Base-by-base conservation (phyloP, 169 alveolate species). In the Babesia gibsoni region DNA sequence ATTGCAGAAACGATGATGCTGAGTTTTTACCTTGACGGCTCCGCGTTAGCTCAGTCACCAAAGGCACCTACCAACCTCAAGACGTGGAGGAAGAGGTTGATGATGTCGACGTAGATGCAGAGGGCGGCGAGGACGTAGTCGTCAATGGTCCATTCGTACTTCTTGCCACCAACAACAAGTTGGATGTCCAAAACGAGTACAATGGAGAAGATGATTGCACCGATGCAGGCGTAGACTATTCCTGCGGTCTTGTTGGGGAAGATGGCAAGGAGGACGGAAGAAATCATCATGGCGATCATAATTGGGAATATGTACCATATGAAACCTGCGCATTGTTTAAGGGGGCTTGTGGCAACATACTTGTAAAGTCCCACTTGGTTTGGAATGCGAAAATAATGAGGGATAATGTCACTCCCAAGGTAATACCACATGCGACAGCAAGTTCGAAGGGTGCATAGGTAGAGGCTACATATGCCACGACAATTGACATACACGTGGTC, bases 61-160 rank as follows among this genome's bases (percentile, higher is more conserved):
- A 16, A 18, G 20, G 61, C 57, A 32, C 84, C 67, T 30, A 83
- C 66, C 33, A 90, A 50, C 22, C 89, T 70, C 16, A 89, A 65
- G 33, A 94, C 75, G 54, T 91, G 67, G 58, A 93, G 75, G 85
- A 92, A 94, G 22, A 94, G 52, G 52, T 74, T 77, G 54, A 95
- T 77, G 66, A 95, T 91, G 82, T 95, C 98, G 65, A 91, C 73
- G 86, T 94, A 95, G 42, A 95, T 89, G 43, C 91, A 65, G 52
- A 92, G 66, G 0, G 98, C 91, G 36, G 97, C 98, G 36, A 94
- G 83, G 59, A 91, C 90, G 73, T 95, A 95, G 68, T 95, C 98
- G 67, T 95, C 98, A n/a, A 92, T 77, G 20, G 94, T 58, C 74
- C 88, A 94, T 73, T 94, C 94, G 75, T 88, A 79, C 57, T 83